These are phyloP conservation scores for Neltuma alba DNA, from an alignment of 306 rosid genomes.

Conservation along the genomic window DNA sequence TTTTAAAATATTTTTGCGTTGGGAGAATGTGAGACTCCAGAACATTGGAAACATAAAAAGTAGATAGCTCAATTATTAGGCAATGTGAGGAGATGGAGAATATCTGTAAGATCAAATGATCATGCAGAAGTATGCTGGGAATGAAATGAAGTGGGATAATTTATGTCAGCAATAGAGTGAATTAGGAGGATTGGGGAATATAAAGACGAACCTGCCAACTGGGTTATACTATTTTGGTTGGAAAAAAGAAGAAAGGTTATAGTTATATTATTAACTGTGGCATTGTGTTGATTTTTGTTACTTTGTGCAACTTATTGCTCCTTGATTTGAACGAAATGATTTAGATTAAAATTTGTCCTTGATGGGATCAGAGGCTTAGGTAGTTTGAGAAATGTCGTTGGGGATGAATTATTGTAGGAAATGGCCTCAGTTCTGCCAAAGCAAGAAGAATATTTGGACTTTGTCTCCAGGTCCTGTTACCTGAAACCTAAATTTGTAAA, in stretches of 20 bases:
- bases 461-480: not conserved
- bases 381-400: conserved; percentile 3
- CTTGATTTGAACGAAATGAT: conserved; percentile 7
- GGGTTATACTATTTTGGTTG: not conserved
- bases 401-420: not conserved
- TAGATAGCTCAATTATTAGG: not conserved
- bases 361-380: not conserved
- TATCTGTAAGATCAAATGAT: not conserved
- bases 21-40: not conserved
- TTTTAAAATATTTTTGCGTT: not conserved
- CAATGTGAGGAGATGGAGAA: not conserved
- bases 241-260: too few relatives aligned
- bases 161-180: not conserved
- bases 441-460: conserved; percentile 1
- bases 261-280: not conserved
- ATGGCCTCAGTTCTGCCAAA: not conserved
- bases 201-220: not conserved
- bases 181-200: not conserved
- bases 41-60: not conserved
- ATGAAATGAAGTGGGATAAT: not conserved
- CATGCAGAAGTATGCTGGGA: not conserved
- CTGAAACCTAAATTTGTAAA: not conserved
- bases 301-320: not conserved
- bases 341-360: not conserved
- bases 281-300: not conserved